Base-by-base conservation (phyloP, 1,284 basidiomycete genomes). In the Ustilago cynodontis region DNA sequence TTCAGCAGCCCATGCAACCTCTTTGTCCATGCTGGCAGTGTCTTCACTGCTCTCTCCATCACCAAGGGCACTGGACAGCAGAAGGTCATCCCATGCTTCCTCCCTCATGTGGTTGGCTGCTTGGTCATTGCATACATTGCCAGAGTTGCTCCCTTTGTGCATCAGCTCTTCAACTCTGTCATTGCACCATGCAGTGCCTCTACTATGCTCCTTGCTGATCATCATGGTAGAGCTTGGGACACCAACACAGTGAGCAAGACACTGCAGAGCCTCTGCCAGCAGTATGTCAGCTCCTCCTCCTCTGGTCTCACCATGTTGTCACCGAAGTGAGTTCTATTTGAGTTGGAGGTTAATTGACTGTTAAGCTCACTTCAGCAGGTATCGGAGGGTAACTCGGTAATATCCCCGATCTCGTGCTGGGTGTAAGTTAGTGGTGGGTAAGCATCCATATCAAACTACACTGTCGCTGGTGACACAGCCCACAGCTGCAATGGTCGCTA, bases 21-120 rank as follows among this genome's bases (percentile, higher is more conserved):
- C 50, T 51, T 51, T 26, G 16, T 51, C 50, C 28, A 31, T 31
- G 26, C 20, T 51, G 50, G 50, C 26, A 16, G 28, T 31, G 24
- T 51, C 28, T 28, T 51, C 50, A 51, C 50, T n/a, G 28, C 50
- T 31, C 28, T 51, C 13, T 16, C 28, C 50, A 51, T 8, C 50
- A 51, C 14, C 26, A 51, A 51, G 18, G 50, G 50, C 50, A 29
- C 50, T 7, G 50, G 50, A 6, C 24, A 16, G 24, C 50, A 28
- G 16, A 51, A 51, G 50, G 26, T 51, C 5, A 51, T 51, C 50
- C 50, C 50, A 51, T 26, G 28, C 28, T 51, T 51, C 50, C 50
- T 51, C 13, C 50, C 50, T 29, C 50, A 51, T 51, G 50, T 26
- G 14, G 50, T 51, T 51, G 50, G 50, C 16, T 31, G 28, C 7